phyloP scores from a whole-genome alignment of 352 stramenopile genomes.

The Peronospora farinosa region DNA sequence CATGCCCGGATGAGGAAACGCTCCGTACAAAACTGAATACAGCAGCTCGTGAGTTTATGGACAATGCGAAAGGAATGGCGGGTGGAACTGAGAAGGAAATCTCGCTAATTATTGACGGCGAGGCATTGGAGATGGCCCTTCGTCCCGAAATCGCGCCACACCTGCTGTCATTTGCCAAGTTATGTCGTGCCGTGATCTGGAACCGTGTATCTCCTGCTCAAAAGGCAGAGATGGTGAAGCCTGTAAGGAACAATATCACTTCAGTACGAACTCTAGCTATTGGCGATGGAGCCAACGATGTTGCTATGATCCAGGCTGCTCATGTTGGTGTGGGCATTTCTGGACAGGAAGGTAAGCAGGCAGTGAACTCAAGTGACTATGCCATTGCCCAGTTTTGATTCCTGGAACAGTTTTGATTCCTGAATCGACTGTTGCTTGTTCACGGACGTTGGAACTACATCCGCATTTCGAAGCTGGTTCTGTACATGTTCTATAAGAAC shows the following conservation, averaged over 20 bases:
- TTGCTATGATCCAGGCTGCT: slow-evolving; percentile 92
- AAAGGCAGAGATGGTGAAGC: slow-evolving; percentile 75
- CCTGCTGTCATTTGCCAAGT: slow-evolving; percentile 60
- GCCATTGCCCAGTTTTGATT: slow-evolving; percentile 92
- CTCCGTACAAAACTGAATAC: slow-evolving; percentile 45
- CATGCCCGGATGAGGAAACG: slow-evolving; percentile 60
- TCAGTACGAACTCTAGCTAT: slow-evolving; percentile 78
- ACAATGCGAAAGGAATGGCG: slow-evolving; percentile 36
- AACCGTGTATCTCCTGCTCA: slow-evolving; percentile 82
- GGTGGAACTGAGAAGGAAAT: slow-evolving; percentile 40
- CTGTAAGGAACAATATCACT: slow-evolving; percentile 56
- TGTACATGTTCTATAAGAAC: slow-evolving; percentile 95
- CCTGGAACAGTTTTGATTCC: too few species aligned
- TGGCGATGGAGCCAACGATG: slow-evolving; percentile 91
- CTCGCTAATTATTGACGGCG: slow-evolving; percentile 64
- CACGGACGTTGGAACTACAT: slow-evolving; percentile 91
- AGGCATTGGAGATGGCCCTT: slow-evolving; percentile 61
- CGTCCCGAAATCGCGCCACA: slow-evolving; percentile 36
- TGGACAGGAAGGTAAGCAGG: slow-evolving; percentile 92
- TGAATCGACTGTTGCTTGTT: slow-evolving; percentile 86
- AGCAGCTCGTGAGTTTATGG: slow-evolving; percentile 44
- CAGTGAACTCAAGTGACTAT: slow-evolving; percentile 92
- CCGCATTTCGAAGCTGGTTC: slow-evolving; percentile 85
- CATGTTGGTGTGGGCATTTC: slow-evolving; percentile 92
- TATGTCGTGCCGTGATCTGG: slow-evolving; percentile 76